A percentile compares a stretch with the other conserved stretches of the same genome.
Evolutionary conservation across 2,329 filamentous ascomycete genomes (phyloP).

Genomic region (Elsinoe arachidis): DNA sequence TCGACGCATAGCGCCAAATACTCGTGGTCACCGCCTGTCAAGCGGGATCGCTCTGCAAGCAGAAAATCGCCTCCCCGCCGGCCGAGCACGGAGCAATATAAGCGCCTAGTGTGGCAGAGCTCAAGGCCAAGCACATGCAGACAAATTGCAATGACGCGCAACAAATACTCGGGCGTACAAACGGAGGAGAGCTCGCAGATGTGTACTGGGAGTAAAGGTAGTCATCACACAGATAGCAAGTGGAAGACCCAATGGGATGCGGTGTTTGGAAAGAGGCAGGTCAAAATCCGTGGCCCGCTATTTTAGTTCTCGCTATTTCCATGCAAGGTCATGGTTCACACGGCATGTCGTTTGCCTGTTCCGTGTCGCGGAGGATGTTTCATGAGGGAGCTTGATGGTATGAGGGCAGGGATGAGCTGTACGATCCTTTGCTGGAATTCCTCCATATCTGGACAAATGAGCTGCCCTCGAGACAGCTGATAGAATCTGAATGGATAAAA

Average conservation of each 20-base stretch:
- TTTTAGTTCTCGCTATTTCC: background rate
- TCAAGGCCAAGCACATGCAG: background rate
- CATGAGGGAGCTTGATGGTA: too few species aligned
- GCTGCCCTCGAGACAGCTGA: background rate
- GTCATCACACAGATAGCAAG: background rate
- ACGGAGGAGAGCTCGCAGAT: background rate
- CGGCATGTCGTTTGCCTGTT: background rate
- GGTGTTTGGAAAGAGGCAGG: background rate
- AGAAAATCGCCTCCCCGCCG: background rate
- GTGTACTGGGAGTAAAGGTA: background rate
- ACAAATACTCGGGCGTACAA: background rate
- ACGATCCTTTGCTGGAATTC: background rate
- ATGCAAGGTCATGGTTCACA: constrained; percentile 1
- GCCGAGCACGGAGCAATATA: constrained; percentile 3
- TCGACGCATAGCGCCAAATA: background rate
- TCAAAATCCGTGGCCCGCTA: background rate
- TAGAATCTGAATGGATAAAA: background rate
- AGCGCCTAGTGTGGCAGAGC: constrained; percentile 5
- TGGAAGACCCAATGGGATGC: background rate
- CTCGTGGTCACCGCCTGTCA: background rate
- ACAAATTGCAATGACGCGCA: constrained; percentile 8
- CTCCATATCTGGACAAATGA: background rate
- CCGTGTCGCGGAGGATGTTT: too few species aligned
- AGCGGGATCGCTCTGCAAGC: background rate
- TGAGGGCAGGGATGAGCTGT: too few species aligned